Base-by-base conservation (phyloP, 2,329 filamentous ascomycete genomes). In the Diaporthe humulicola region DNA sequence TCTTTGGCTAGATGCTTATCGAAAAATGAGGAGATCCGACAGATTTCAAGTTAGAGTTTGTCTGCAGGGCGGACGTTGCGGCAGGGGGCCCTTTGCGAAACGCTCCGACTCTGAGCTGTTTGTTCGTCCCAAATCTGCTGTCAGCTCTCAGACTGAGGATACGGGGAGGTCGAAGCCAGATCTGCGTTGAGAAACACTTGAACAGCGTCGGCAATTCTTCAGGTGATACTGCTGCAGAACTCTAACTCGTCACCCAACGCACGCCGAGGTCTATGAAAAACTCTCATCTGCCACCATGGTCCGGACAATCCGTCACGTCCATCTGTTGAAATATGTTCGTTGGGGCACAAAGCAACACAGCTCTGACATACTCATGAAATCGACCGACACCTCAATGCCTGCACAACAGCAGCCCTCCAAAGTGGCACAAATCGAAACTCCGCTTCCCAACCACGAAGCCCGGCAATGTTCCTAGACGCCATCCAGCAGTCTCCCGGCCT, bases 71-170 rank as follows among this genome's bases (percentile, higher is more conserved):
- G 42, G 64, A 38, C 64, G 30, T 67, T 52, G 64, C 64, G 19
- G 45, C 64, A 67, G 45, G 64, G 64, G 64, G 64, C 30, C 28
- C 22, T 38, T 52, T 52, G 19, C 45, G 64, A 67, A 67, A 67
- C 64, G 45, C 45, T 36, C 64, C 28, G 45, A 28, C 64, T 52
- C 64, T 25, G n/a, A 17, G 30, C 45, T 52, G 45, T 67, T 52
- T 52, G 45, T 67, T 67, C 64, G 14, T 67, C 64, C 45, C 45
- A 52, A 67, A 38, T 67, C 45, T 22, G 45, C 64, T 67, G 45
- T 36, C 45, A 67, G 64, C 64, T 67, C 64, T 67, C 64, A 9
- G 64, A 67, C 64, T 52, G 42, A 52, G 45, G 45, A 22, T 30
- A 52, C 30, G n/a, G 45, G 14, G 45, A n/a, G 52, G 45, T 4